Base-by-base conservation (phyloP, 225 moss, liverwort and hornwort species). In the Sphagnum tenellum region DNA sequence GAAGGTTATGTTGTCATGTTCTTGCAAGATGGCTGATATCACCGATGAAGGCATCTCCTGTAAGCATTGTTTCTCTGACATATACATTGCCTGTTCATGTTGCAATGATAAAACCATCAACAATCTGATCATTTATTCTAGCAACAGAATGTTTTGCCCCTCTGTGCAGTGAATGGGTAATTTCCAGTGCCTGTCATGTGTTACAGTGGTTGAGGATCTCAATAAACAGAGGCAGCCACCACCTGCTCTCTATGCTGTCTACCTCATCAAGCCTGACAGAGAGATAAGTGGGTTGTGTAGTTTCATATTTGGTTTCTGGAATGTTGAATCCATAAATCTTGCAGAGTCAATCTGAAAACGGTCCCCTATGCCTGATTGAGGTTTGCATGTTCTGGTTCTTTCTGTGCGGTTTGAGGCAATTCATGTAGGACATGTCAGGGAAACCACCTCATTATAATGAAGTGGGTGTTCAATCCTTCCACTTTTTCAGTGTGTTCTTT, bases 21-120 rank as follows among this genome's bases (percentile, higher is more conserved):
- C 79, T 53, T 98, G 93, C 87, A 98, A 84, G 70, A 84, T 93
- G 84, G 72, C 98, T 50, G 93, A 98, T 73, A 90, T 93, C 44
- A 98, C 90, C 47, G 98, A 98, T 64, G 98, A 93, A 72, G 98
- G 98, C 74, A 93, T 98, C 56, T 98, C 98, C 59, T 87, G 93
- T 93, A 65, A 65, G 29, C 7, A 45, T 53, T 7, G 44, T 44
- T 47, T n/a, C 56, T 66, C 44, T 12, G 44, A 10, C 46, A 7
- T 11, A 49, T 29, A 47, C 7, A 9, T 44, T 5, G 9, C 7
- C 6, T 71, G 10, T 53, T 66, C 7, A 3, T n/a, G 8, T 64
- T 3, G 47, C 10, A 7, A 49, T 10, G 5, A 45, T 47, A 49
- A 48, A 9, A 47, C 48, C 5, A 57, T 57, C 29, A 53, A 57